Evolutionary conservation across 2,329 filamentous ascomycete species (phyloP).

Genomic region (Alternaria sp.): DNA sequence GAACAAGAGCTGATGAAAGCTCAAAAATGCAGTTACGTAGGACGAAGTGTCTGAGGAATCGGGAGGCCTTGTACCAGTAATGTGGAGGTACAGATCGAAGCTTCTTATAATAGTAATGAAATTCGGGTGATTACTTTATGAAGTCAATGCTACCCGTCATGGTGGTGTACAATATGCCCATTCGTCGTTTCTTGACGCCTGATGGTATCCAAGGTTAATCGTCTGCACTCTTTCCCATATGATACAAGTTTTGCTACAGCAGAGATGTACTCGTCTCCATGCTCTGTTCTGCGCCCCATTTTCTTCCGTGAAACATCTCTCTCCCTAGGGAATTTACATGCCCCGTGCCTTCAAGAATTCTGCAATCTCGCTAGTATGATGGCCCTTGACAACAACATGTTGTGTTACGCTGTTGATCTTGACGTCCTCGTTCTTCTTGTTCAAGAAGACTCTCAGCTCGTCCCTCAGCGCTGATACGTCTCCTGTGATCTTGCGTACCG

Average conservation of each 20-base stretch:
- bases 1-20: not conserved
- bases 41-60: not conserved
- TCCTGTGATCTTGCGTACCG: constrained; percentile 81
- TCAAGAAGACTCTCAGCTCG: constrained; percentile 69
- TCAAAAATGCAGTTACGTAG: not conserved
- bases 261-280: not conserved
- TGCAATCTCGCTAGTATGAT: constrained; percentile 16
- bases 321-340: constrained; percentile 14
- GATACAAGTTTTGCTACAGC: not conserved
- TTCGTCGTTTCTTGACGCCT: not conserved
- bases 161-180: not conserved
- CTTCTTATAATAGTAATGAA: not conserved
- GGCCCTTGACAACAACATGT: constrained; percentile 65
- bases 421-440: constrained; percentile 64
- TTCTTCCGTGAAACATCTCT: not conserved
- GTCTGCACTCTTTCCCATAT: not conserved
- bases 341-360: constrained; percentile 29
- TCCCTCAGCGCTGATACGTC: constrained; percentile 69
- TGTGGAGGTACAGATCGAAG: not conserved
- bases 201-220: not conserved
- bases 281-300: not conserved
- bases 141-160: not conserved
- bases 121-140: not conserved
- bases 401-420: constrained; percentile 69
- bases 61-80: not conserved